Evolutionary conservation across 345 rosid genomes (phyloP).

Genomic region (Salix koriyanagi): DNA sequence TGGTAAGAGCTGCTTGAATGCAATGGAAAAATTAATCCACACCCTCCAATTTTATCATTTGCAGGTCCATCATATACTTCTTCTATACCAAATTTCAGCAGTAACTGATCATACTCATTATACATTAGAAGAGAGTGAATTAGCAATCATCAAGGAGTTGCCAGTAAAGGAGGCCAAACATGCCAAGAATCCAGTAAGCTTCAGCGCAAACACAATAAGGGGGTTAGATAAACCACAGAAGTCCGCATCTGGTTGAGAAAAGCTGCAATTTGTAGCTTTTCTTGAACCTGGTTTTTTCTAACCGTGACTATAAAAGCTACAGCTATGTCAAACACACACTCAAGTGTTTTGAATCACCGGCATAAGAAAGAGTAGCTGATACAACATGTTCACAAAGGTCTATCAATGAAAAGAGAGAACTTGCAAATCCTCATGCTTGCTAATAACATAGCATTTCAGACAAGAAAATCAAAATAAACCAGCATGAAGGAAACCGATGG

Average conservation of each 20-base stretch:
- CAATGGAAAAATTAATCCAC: constrained; percentile 68
- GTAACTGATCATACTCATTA: not conserved
- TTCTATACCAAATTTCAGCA: constrained; percentile 39
- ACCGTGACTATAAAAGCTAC: no score
- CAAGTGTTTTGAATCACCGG: not conserved
- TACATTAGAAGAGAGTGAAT: not conserved
- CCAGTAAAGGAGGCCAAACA: not conserved
- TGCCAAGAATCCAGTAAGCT: constrained; percentile 73
- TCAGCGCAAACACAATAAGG: constrained; percentile 46
- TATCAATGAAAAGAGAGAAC: not conserved
- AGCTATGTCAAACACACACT: no score
- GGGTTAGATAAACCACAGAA: no score
- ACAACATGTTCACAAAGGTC: not conserved
- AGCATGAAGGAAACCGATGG: not conserved
- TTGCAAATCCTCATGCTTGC: not conserved
- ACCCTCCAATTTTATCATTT: constrained; percentile 88
- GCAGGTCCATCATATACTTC: constrained; percentile 73
- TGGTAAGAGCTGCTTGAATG: constrained; percentile 40
- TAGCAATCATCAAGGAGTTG: not conserved
- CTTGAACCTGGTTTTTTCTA: no score
- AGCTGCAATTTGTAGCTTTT: no score
- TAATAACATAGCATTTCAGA: not conserved
- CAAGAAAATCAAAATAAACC: not conserved
- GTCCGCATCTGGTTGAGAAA: no score
- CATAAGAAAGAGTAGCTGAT: not conserved